A percentile compares a stretch with the other conserved stretches of the same genome.
Conservation (phyloP, 345 rosid genomes). For the Murraya koenigii region DNA sequence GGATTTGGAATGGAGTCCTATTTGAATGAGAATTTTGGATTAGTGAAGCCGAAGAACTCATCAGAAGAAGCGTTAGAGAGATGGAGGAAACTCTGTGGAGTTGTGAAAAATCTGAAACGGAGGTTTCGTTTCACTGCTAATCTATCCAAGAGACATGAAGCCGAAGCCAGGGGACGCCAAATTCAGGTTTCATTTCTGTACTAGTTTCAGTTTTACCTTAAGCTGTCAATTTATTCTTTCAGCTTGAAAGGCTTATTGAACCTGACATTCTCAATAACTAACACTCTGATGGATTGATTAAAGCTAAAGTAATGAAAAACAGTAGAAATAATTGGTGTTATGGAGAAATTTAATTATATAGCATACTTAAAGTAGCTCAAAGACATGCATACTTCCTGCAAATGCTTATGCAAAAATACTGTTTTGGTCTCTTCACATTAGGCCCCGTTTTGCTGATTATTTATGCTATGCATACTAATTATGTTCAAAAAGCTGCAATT, state of each 20-base stretch:
- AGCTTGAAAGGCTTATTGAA: neutral
- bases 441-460: too few species aligned
- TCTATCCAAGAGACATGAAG: slow-evolving; percentile 75
- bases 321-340: too few species aligned
- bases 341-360: too few species aligned
- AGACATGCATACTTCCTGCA: too few species aligned
- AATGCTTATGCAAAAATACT: too few species aligned
- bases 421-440: too few species aligned
- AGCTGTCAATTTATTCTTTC: neutral
- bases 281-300: neutral
- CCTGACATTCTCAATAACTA: neutral
- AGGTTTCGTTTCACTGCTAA: slow-evolving; percentile 89
- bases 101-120: slow-evolving; percentile 75
- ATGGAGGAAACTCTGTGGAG: slow-evolving; percentile 88
- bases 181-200: slow-evolving; percentile 48
- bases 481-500: neutral
- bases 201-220: neutral
- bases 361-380: too few species aligned
- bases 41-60: slow-evolving; percentile 84
- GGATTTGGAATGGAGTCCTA: slow-evolving; percentile 51
- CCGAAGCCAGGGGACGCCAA: slow-evolving; percentile 67
- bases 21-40: slow-evolving; percentile 68
- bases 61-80: slow-evolving; percentile 89
- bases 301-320: neutral
- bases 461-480: too few species aligned